These are phyloP conservation scores for Populus hybrid DNA, from an alignment of 441 rosid species.

Conservation along the genomic window DNA sequence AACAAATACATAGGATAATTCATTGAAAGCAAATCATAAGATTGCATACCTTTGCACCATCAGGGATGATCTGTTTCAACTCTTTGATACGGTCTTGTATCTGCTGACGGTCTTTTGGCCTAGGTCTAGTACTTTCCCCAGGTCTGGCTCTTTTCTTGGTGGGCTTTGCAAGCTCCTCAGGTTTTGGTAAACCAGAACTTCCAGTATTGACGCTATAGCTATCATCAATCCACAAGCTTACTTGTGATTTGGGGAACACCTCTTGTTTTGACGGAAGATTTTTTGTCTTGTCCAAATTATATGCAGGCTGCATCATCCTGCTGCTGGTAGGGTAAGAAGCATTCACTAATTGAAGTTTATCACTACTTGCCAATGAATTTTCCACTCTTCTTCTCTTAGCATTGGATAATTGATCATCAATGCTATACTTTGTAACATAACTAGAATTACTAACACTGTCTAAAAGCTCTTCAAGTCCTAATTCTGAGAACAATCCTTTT, in stretches of 20 bases:
- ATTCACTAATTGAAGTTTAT: conserved; percentile 28
- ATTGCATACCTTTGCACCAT: conserved; percentile 69
- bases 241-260: conserved; percentile 39
- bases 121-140: conserved; percentile 78
- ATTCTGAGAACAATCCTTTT: conserved; percentile 71
- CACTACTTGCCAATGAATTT: conserved; percentile 32
- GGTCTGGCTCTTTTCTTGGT: conserved; percentile 70
- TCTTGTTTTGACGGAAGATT: conserved; percentile 27
- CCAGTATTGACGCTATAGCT: conserved; percentile 58
- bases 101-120: conserved; percentile 98
- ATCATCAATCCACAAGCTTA: conserved; percentile 73
- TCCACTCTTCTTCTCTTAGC: conserved; percentile 55
- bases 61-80: conserved; percentile 80
- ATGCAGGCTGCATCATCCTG: conserved; percentile 22
- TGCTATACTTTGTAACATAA: conserved; percentile 23
- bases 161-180: conserved; percentile 51
- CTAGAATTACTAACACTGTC: conserved; percentile 36
- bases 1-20: neutral
- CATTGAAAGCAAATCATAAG: conserved; percentile 13
- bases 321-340: conserved; percentile 34
- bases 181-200: conserved; percentile 27
- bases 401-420: conserved; percentile 37
- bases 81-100: conserved; percentile 91
- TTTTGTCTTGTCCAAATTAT: conserved; percentile 21
- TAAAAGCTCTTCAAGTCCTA: conserved; percentile 65